Evolutionary conservation across 1,284 basidiomycete species (phyloP).

Genomic region (Apiotrichum porosum): DNA sequence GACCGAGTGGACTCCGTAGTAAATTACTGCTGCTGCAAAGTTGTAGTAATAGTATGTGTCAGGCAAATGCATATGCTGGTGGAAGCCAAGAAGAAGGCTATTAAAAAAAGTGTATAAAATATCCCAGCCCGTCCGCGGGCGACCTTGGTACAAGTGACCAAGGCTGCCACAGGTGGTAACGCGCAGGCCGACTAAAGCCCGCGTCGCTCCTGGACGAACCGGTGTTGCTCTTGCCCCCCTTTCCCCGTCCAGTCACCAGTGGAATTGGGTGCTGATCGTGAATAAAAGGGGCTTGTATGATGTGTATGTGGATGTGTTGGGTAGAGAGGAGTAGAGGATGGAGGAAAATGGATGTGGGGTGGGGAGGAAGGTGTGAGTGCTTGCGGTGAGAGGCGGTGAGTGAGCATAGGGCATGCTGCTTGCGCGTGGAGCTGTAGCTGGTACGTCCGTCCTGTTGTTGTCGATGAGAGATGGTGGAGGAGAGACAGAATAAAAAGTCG

Average conservation of each 20-base stretch:
- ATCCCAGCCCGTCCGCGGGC: constrained; percentile 18
- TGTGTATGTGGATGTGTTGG: too few relatives aligned
- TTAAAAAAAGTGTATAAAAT: not conserved
- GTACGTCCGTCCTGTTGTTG: too few relatives aligned
- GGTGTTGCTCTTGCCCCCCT: constrained; percentile 37
- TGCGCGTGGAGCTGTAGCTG: too few relatives aligned
- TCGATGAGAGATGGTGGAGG: too few relatives aligned
- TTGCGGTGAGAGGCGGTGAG: too few relatives aligned
- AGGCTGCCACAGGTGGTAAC: constrained; percentile 11
- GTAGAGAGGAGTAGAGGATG: constrained; percentile 1
- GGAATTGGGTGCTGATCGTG: constrained; percentile 42
- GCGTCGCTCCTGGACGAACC: constrained; percentile 11
- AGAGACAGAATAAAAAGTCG: not conserved
- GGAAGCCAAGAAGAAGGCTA: not conserved
- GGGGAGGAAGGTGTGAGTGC: not conserved
- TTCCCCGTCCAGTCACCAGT: constrained; percentile 44
- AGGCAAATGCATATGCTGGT: not conserved
- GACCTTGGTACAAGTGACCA: not conserved
- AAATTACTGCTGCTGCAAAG: not conserved
- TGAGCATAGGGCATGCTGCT: not conserved
- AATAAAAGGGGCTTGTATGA: constrained; percentile 37
- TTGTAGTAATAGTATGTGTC: too few relatives aligned
- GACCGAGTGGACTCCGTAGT: constrained; percentile 60
- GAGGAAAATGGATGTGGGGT: not conserved
- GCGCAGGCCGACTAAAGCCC: constrained; percentile 21